Base-by-base conservation (phyloP, 305 asterid genomes). In the Solanum hybrid region DNA sequence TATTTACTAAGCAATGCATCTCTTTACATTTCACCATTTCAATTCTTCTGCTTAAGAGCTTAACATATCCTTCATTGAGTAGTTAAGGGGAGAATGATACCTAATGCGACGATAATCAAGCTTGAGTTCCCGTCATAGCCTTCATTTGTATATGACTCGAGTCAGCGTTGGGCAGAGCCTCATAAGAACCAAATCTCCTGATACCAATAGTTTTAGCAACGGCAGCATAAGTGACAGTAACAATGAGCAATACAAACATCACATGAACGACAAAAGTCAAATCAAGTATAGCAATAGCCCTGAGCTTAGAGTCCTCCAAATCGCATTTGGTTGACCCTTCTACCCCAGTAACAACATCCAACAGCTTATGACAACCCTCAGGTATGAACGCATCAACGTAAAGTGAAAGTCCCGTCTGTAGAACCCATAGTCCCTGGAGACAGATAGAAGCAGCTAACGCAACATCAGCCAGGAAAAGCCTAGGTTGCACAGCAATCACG, bases 291-390 rank as follows among this genome's bases (percentile, higher is more conserved):
- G 99, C 97, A 34, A 92, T 94, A 0, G 99, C 99, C 91, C 99
- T 92, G 34, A 97, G 95, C 96, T 95, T 97, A 90, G 99, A 93
- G 89, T 97, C 99, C 42, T 97, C 99, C 91, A 96, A 91, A 79
- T 97, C 99, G 86, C 99, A 97, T 92, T 95, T 97, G 46, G 99
- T 97, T n/a, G 98, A 95, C 27, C 99, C 99, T 91, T 96, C 99
- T 22, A 97, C 96, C 10, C 99, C 99, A 87, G 95, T 95, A 60
- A 95, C 95, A 26, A 96, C 99, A 75, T 96, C 99, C 3, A 97
- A 94, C 78, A 97, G 92, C 95, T 95, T 95, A 93, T 97, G 99
- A 92, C 99, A 97, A 35, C 99, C 99, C 88, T 95, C 98, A 0
- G 99, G 99, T 56, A 97, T 94, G 90, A 97, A 97, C 7, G 98